A percentile compares a stretch with the other conserved stretches of the same genome.
phyloP scores from a whole-genome alignment of 257 asterid species.

The Apocynum venetum region DNA sequence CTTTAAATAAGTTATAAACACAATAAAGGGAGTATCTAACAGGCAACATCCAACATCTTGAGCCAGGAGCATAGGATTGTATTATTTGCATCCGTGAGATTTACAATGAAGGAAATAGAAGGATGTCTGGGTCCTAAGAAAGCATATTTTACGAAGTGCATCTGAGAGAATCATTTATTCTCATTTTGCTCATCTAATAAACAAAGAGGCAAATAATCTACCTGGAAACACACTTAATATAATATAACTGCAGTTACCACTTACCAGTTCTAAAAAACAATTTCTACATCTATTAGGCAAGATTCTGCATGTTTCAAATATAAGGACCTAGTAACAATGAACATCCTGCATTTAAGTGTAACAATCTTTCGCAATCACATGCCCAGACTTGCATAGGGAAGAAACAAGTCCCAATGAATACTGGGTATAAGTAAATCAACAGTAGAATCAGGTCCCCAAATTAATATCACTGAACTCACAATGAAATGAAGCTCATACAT shows the following conservation, averaged over 20 bases:
- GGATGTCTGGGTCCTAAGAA: background rate
- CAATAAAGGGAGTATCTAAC: background rate
- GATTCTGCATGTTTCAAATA: background rate
- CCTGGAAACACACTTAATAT: background rate
- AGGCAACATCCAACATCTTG: background rate
- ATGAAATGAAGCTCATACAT: background rate
- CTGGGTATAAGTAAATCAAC: background rate
- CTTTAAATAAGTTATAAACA: background rate
- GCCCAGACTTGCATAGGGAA: background rate
- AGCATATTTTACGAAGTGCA: background rate
- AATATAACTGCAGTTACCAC: background rate
- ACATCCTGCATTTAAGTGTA: background rate
- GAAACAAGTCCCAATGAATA: background rate
- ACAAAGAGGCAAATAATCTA: background rate
- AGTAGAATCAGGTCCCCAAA: background rate
- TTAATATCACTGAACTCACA: background rate
- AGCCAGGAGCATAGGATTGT: background rate
- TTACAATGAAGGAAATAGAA: background rate
- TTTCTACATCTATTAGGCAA: background rate
- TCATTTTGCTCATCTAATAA: background rate
- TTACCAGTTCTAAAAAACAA: background rate
- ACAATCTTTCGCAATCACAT: background rate
- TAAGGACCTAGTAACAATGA: background rate
- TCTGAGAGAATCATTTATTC: background rate
- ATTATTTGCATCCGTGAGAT: background rate